Conservation (phyloP, 371 early-diverging fungal species). For the Mortierella sp. region DNA sequence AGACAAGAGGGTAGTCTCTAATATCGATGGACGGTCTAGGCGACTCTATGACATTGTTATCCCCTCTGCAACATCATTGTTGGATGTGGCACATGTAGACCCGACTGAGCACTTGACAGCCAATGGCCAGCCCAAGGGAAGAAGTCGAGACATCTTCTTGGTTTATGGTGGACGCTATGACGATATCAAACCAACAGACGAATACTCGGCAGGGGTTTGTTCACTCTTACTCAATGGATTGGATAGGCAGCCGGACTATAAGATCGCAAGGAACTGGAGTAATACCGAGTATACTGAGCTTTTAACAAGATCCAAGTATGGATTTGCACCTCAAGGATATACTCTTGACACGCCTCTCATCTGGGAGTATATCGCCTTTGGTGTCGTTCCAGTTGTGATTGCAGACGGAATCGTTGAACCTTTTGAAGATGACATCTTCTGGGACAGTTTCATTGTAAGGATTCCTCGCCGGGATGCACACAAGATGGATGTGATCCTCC, state of each 20-base stretch:
- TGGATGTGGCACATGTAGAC: conserved; percentile 56
- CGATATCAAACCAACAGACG: conserved; percentile 58
- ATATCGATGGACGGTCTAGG: conserved; percentile 59
- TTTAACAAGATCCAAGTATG: conserved; percentile 63
- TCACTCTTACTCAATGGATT: conserved; percentile 63
- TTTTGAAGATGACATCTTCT: conserved; percentile 70
- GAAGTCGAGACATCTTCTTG: conserved; percentile 58
- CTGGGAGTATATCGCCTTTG: conserved; percentile 72
- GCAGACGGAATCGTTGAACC: conserved; percentile 73
- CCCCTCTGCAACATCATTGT: conserved; percentile 62
- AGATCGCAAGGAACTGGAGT: conserved; percentile 55
- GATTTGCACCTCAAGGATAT: conserved; percentile 67
- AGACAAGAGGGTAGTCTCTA: conserved; percentile 55
- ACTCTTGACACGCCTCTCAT: conserved; percentile 68
- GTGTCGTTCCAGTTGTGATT: conserved; percentile 68
- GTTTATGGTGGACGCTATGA: conserved; percentile 65
- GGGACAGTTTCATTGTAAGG: conserved; percentile 68
- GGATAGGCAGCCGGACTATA: conserved; percentile 61
- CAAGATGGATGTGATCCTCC: conserved; percentile 62
- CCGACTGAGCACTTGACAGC: conserved; percentile 50
- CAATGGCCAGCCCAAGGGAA: conserved; percentile 57
- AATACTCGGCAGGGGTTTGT: conserved; percentile 67
- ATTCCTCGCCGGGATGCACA: conserved; percentile 66
- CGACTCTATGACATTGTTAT: conserved; percentile 67
- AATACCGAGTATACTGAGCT: conserved; percentile 59